phyloP scores from a whole-genome alignment of 148 eudicot species.

The Pouteria glomerata region DNA sequence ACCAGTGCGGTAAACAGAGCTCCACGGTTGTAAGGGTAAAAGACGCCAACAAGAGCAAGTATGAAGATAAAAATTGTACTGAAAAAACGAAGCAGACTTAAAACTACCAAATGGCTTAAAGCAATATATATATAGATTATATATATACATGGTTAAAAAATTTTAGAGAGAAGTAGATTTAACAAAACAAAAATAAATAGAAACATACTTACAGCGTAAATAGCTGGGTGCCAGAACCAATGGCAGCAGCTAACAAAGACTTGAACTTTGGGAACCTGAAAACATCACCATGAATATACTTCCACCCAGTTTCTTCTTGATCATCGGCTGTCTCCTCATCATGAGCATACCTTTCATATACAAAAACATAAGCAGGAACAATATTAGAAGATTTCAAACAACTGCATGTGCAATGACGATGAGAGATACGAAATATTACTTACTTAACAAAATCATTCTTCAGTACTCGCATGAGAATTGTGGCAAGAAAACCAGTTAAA shows the following conservation, averaged over 20 bases:
- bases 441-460: slow-evolving; percentile 64
- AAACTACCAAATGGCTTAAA: not conserved
- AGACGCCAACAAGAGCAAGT: slow-evolving; percentile 28
- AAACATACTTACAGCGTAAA: slow-evolving; percentile 42
- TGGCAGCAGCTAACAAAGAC: slow-evolving; percentile 51
- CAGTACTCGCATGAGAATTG: slow-evolving; percentile 56
- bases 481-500: slow-evolving; percentile 56
- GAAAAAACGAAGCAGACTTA: not conserved
- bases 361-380: too few species aligned
- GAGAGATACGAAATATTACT: slow-evolving; percentile 6
- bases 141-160: not conserved
- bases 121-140: not conserved
- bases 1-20: slow-evolving; percentile 34
- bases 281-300: slow-evolving; percentile 55
- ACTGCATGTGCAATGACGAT: not conserved
- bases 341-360: slow-evolving; percentile 42
- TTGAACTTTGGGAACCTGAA: slow-evolving; percentile 53
- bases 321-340: slow-evolving; percentile 61
- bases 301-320: slow-evolving; percentile 65
- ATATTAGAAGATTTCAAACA: not conserved
- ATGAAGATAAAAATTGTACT: slow-evolving; percentile 26
- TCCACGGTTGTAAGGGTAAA: slow-evolving; percentile 31
- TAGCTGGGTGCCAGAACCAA: slow-evolving; percentile 56
- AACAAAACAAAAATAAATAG: not conserved
- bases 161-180: not conserved